Base-by-base conservation (phyloP, 2,329 filamentous ascomycete species). In the Sporothrix humicola region DNA sequence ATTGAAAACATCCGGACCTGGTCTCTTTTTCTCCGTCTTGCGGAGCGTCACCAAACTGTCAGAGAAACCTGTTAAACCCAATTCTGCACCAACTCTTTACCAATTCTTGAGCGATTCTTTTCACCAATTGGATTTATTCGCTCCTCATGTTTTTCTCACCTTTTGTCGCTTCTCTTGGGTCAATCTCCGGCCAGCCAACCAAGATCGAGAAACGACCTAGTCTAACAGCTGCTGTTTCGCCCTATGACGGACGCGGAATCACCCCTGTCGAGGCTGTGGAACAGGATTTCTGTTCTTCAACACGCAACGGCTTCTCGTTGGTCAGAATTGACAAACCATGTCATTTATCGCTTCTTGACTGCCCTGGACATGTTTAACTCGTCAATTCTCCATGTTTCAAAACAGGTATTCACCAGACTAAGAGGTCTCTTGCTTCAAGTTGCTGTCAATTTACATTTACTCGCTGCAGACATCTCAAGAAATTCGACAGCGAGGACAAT, bases 181-280 rank as follows among this genome's bases (percentile, higher is more conserved):
- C 26, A 52, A 68, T 66, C 44, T 66, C 46, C 61, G 42, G 46
- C 46, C 48, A 68, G 65, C 65, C 65, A 68, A 68, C 65, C 65
- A 68, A 13, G 8, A 23, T 23, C 5, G 10, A 68, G 65, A 68
- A 68, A 50, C 13, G 61, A 23, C 4, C 20, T 13, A n/a, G 20
- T 31, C 52, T 13, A n/a, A 15, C 9, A 37, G 1, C 23, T 37
- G 46, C 20, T 66, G 61, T 66, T 48, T 66, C 61, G 61, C 42
- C 61, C 61, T 65, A 66, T 48, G 42, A 48, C 61, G 42, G 61
- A 23, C 37, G 12, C 12, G 61, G 61, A 66, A 15, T 17, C 61
- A 48, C 61, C 61, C 61, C 61, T 66, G 61, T 66, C 61, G 1
- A 65, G 42, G 61, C n/a, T 48, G 61, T 48, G 61, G 42, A 52